phyloP scores from a whole-genome alignment of 1,284 basidiomycete genomes.

The Pascua guehoae region DNA sequence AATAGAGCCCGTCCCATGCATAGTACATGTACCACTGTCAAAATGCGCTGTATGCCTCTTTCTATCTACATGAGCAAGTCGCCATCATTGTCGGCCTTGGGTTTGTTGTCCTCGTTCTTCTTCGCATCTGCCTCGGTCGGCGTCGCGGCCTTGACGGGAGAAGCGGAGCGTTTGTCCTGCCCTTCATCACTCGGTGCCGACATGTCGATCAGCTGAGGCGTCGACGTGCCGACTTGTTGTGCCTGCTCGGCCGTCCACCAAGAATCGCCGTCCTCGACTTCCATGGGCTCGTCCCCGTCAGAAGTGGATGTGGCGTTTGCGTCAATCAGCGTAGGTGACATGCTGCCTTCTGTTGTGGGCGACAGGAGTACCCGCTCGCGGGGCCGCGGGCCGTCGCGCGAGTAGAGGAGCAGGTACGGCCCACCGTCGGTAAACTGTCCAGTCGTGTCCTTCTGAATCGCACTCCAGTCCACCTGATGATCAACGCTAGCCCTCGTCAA shows the following conservation, averaged over 20 bases:
- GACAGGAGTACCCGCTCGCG: too few species aligned
- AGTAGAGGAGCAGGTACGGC: conserved; percentile 36
- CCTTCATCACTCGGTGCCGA: too few species aligned
- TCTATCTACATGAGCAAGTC: background rate
- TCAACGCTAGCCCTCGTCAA: conserved; percentile 1
- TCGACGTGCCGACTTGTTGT: background rate
- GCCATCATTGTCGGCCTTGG: background rate
- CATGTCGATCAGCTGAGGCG: background rate
- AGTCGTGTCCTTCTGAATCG: conserved; percentile 30
- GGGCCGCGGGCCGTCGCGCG: conserved; percentile 22
- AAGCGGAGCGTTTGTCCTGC: too few species aligned
- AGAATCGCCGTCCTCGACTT: background rate
- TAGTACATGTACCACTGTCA: too few species aligned
- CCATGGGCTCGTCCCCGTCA: conserved; percentile 2
- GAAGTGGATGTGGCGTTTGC: background rate
- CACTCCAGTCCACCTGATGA: conserved; percentile 28
- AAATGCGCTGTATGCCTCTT: background rate
- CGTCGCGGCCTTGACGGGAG: too few species aligned
- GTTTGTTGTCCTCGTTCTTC: too few species aligned
- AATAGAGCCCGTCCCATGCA: conserved; percentile 48
- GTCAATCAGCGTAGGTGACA: too few species aligned
- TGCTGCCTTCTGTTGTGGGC: too few species aligned
- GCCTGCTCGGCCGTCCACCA: too few species aligned
- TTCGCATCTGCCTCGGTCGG: too few species aligned
- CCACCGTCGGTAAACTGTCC: conserved; percentile 45